Base-by-base conservation (phyloP, 148 eudicot genomes). In the Rhododendron williamsianum region DNA sequence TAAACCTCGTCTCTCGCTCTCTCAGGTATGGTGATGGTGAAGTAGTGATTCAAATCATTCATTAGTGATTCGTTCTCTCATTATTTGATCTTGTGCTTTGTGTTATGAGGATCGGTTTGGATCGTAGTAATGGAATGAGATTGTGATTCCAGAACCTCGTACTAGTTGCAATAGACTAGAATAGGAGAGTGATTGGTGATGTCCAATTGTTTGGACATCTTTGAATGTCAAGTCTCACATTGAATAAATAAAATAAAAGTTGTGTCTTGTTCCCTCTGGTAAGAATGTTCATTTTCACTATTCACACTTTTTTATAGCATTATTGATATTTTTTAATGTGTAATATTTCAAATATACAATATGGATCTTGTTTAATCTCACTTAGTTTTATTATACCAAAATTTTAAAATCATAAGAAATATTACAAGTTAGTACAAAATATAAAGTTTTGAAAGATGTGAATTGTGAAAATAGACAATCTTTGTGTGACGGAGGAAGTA, bases 1-100 rank as follows among this genome's bases (percentile, higher is more conserved):
- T 97, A 87, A 95, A 85, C 91, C 98, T 97, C 49, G 96, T 97
- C 52, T 11, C 90, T 81, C 99, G 99, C 46, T 95, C 93, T 89
- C 95, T 97, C 83, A 95, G 98, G 99, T 95, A 91, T 33, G 30
- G 11, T 65, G 21, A 91, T 33, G 30, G 11, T 65, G 21, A 3
- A 25, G 12, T 27, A 27, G 33, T 12, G 36, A 3, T 54, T 1
- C 21, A 3, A 15, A 54, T 54, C 60, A 69, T 69, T 10, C 13
- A 72, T 35, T 51, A 9, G 69, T 16, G 15, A 80, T 80, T 21
- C 45, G 33, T 80, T 49, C 18, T 21, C 36, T 52, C 7, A 3
- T 51, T 12, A 0, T 5, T 67, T 41, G 35, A 65, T 18, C 5
- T 72, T 6, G 58, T 49, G 30, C 0, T 33, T 25, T 27, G 27